Conservation (phyloP, 2,329 filamentous ascomycete genomes). For the Cladophialophora chaetospira region DNA sequence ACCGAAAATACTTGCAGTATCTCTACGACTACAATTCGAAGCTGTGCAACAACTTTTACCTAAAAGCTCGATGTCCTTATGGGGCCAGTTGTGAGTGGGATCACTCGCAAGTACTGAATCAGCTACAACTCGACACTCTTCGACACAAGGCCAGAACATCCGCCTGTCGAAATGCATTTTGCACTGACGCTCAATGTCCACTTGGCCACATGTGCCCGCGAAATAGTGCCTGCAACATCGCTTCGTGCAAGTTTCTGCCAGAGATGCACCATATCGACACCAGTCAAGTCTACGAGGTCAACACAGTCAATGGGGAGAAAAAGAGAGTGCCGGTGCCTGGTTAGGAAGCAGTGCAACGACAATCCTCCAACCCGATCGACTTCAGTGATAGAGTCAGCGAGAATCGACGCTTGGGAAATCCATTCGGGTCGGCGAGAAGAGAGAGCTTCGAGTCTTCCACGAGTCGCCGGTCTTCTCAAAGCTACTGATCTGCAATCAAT, state of each 20-base stretch:
- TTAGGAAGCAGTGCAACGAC: slow-evolving; percentile 21
- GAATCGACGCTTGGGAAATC: background rate
- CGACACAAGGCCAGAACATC: slow-evolving; percentile 31
- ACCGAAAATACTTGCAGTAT: slow-evolving; percentile 51
- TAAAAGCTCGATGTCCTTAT: slow-evolving; percentile 57
- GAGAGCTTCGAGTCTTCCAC: background rate
- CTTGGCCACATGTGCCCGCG: slow-evolving; percentile 30
- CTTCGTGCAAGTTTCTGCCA: slow-evolving; percentile 26
- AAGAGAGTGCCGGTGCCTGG: slow-evolving; percentile 15
- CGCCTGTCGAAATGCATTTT: slow-evolving; percentile 26
- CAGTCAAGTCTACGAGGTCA: slow-evolving; percentile 21
- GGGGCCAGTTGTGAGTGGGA: slow-evolving; percentile 27
- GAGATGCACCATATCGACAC: slow-evolving; percentile 29
- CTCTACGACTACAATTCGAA: slow-evolving; percentile 58
- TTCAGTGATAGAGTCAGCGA: background rate
- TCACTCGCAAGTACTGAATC: slow-evolving; percentile 22
- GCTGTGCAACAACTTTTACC: slow-evolving; percentile 62
- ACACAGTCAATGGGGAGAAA: slow-evolving; percentile 20
- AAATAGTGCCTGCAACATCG: slow-evolving; percentile 17
- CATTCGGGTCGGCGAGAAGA: background rate
- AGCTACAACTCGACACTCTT: slow-evolving; percentile 27
- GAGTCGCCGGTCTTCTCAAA: background rate
- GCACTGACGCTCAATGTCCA: slow-evolving; percentile 24
- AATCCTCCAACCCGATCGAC: background rate
- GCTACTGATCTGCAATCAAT: slow-evolving; percentile 7